Evolutionary conservation across 2,329 filamentous ascomycete species (phyloP), one percentile per base, ranked within the genome.

Genomic region (Ramularia endophylla): DNA sequence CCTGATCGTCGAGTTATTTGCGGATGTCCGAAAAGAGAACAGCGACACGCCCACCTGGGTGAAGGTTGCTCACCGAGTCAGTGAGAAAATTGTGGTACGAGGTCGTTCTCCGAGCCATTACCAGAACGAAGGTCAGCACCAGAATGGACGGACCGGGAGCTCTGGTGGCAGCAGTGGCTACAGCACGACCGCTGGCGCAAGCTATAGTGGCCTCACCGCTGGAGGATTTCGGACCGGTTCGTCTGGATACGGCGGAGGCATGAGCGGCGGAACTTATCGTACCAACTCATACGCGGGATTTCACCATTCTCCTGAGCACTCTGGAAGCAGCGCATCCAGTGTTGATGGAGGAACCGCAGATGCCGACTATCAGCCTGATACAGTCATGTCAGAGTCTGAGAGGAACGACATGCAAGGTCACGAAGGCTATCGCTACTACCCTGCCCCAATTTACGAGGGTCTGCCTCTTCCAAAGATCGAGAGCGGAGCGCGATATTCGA

Each of bases 71-170:
- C 77, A 78, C 43, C 75, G 77, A 35, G 80, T 85, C 56, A 90
- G 85, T 5, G 80, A 83, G 44, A 85, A 83, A 59, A 86, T 92
- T 74, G 87, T 94, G 52, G 86, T 92, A n/a, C 82, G 87, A 16
- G 87, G 87, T 5, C 78, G 86, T 18, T 89, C 84, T 6, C 86
- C 86, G 0, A 86, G 85, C 1, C 87, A 72, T 39, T 72, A 73
- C 53, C 60, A 64, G 41, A 66, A 69, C 35, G 69, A 72, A 53
- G 68, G 66, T 3, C 64, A 67, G 13, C 61, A 70, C 44, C 65
- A 65, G 38, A 48, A 53, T 35, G 81, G 40, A 74, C 79, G 60
- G 74, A 82, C 84, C 41, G 83, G 84, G 11, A 80, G 81, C 1
- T 77, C 79, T 27, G 77, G 80, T 30, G 72, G 78, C 50, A 74